Base-by-base conservation (phyloP, 148 eudicot species). In the Nepenthes mirabilis region DNA sequence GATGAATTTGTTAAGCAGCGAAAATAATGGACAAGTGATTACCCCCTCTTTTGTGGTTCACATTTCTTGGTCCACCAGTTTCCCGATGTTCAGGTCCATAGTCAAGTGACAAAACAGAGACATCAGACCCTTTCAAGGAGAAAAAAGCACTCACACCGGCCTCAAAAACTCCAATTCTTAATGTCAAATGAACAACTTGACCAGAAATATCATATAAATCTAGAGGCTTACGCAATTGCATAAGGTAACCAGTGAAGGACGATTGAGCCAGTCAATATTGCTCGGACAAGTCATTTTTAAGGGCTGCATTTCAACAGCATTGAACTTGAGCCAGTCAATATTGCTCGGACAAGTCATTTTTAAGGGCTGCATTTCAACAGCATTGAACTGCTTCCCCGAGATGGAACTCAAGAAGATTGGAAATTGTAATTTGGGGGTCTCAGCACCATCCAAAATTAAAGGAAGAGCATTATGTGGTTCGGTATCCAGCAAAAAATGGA, bases 401-500 rank as follows among this genome's bases (percentile, higher is more conserved):
- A 58, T 49, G 76, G 66, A 63, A 56, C 56, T 49, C 70, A 80
- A 60, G 77, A 58, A 71, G 70, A 55, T 71, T 72, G 83, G 69
- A 74, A 53, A 58, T 59, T 76, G 68, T 74, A 78, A 73, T n/a
- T 77, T 74, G 47, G 77, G 77, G 55, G 66, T 70, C 58, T 83
- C 64, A 75, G 71, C 64, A 62, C 78, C 70, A 65, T 77, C 84
- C 65, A 64, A 86, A 56, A 73, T 71, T 70, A 86, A 62, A 58
- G 85, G 88, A n/a, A 77, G 47, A 58, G 79, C 69, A 40, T 65
- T 60, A 59, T 72, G 78, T 59, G 87, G 74, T n/a, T 8, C 81
- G 77, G 63, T 82, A 87, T 65, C 89, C 95, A 54, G 88, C 69
- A 55, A 86, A 53, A 74, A 63, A 80, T 33, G 85, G 88, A 40